Conservation (phyloP, 495 filamentous ascomycete genomes). For the Massariosphaeria phaeospora region DNA sequence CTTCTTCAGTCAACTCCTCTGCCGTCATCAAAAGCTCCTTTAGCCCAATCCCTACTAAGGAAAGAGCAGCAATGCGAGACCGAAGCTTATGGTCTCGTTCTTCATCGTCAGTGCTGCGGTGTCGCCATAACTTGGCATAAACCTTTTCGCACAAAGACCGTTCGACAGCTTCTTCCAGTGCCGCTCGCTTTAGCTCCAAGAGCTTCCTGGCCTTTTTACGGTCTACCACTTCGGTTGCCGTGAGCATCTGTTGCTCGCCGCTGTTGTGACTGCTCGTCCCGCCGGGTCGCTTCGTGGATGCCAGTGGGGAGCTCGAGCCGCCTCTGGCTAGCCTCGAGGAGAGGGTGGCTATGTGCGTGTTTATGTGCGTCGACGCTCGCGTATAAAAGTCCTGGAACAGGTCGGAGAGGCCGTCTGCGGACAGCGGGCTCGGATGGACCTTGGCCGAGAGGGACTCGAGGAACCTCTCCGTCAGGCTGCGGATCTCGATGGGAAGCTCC, state of each 20-base stretch:
- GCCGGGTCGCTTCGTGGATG: slow-evolving; percentile 34
- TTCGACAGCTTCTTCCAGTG: slow-evolving; percentile 90
- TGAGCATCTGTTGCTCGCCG: slow-evolving; percentile 85
- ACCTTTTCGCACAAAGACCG: slow-evolving; percentile 79
- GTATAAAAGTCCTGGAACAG: slow-evolving; percentile 94
- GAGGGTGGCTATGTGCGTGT: slow-evolving; percentile 78
- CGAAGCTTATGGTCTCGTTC: slow-evolving; percentile 91
- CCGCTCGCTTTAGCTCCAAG: slow-evolving; percentile 67
- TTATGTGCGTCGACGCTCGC: slow-evolving; percentile 74
- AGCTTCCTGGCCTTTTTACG: slow-evolving; percentile 70
- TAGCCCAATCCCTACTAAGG: slow-evolving; percentile 82
- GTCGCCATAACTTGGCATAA: slow-evolving; percentile 83
- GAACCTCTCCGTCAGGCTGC: slow-evolving; percentile 90
- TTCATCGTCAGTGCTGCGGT: slow-evolving; percentile 88
- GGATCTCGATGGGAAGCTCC: slow-evolving; percentile 86
- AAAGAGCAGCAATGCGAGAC: slow-evolving; percentile 86
- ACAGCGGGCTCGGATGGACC: slow-evolving; percentile 76
- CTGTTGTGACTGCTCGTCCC: slow-evolving; percentile 34
- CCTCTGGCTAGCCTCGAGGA: slow-evolving; percentile 67
- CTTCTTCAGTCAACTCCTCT: slow-evolving; percentile 44
- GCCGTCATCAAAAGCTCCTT: slow-evolving; percentile 81
- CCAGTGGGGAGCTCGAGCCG: slow-evolving; percentile 43
- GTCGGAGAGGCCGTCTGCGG: slow-evolving; percentile 74
- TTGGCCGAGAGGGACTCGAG: slow-evolving; percentile 85
- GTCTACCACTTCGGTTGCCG: slow-evolving; percentile 73